phyloP scores from a whole-genome alignment of 768 basidiomycete genomes.

The Fomitopsis pulvina region DNA sequence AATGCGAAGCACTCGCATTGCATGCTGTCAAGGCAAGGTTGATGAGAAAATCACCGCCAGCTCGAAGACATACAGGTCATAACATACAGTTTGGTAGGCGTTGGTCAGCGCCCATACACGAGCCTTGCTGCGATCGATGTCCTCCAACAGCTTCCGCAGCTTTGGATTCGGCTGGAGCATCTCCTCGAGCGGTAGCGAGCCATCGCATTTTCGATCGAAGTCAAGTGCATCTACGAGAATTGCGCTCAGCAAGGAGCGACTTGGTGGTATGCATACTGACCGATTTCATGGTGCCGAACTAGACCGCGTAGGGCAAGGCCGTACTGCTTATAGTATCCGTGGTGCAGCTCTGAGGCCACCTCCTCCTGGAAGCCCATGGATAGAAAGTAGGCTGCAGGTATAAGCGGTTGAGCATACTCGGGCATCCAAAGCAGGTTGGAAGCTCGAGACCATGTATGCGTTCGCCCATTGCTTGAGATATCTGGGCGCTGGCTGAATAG shows the following conservation, averaged over 20 bases:
- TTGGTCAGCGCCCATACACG: conserved; percentile 87
- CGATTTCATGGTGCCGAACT: conserved; percentile 67
- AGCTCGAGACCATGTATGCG: conserved; percentile 58
- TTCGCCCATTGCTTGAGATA: conserved; percentile 73
- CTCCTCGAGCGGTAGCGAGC: conserved; percentile 73
- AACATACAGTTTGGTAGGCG: conserved; percentile 63
- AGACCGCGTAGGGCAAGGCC: conserved; percentile 80
- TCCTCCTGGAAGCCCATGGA: conserved; percentile 59
- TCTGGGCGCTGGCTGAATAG: conserved; percentile 69
- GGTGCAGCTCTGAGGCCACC: conserved; percentile 64
- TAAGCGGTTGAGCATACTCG: background rate
- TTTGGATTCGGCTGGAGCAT: conserved; percentile 62
- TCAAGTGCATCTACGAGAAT: conserved; percentile 61
- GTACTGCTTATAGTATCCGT: conserved; percentile 71
- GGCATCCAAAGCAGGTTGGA: background rate
- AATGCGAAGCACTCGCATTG: conserved; percentile 70
- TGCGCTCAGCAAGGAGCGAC: background rate
- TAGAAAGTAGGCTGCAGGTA: conserved; percentile 61
- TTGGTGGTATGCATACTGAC: conserved; percentile 26
- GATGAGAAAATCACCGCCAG: background rate
- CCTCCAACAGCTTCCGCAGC: conserved; percentile 62
- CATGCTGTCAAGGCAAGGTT: conserved; percentile 60
- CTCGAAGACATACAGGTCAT: background rate
- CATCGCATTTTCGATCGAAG: conserved; percentile 81
- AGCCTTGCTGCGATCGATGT: conserved; percentile 70